phyloP scores from a whole-genome alignment of 176 grass and related monocot species.

The Cenchrus fungigraminus region DNA sequence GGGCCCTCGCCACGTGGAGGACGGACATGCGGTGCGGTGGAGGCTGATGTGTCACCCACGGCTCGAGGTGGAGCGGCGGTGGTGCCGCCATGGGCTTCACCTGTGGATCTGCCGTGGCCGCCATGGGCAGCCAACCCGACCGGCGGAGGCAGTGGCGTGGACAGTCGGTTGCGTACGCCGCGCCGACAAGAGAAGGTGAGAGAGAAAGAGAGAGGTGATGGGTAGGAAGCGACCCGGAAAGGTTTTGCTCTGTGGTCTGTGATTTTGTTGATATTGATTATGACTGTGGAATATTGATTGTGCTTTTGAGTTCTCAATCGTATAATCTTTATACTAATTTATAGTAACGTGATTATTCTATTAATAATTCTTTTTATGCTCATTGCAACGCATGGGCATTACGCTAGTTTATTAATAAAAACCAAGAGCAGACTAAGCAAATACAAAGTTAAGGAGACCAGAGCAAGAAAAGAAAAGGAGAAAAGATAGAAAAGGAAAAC shows the following conservation, averaged over 20 bases:
- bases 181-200: not conserved
- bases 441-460: too few relatives aligned
- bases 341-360: too few relatives aligned
- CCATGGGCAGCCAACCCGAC: constrained; percentile 26
- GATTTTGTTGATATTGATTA: too few relatives aligned
- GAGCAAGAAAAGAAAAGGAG: too few relatives aligned
- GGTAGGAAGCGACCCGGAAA: constrained; percentile 16
- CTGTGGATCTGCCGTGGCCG: constrained; percentile 66
- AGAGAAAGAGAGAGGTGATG: not conserved
- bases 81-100: constrained; percentile 45
- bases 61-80: constrained; percentile 49
- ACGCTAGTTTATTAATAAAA: too few relatives aligned
- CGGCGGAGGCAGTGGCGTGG: not conserved
- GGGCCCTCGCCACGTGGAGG: not conserved
- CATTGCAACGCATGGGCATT: too few relatives aligned
- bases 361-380: too few relatives aligned
- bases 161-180: not conserved
- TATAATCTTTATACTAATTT: too few relatives aligned
- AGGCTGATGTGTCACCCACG: constrained; percentile 49
- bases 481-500: too few relatives aligned
- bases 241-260: constrained; percentile 29
- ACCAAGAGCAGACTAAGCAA: too few relatives aligned
- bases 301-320: too few relatives aligned
- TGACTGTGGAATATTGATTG: too few relatives aligned
- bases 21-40: constrained; percentile 12